Evolutionary conservation across 371 early-diverging fungal species (phyloP).

Genomic region (Umbelopsis sp.): DNA sequence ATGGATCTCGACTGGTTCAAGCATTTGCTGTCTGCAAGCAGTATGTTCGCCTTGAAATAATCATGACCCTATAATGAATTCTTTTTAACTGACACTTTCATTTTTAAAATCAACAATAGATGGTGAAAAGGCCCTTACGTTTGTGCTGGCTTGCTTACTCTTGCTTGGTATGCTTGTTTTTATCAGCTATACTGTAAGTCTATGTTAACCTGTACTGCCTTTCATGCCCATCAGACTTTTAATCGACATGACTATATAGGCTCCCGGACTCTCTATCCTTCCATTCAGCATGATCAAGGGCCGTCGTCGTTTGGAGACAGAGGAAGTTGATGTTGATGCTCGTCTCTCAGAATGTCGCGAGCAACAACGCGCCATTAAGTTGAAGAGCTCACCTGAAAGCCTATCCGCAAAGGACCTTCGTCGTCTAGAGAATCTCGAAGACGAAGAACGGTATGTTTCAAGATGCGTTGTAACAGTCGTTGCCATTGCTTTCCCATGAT

Average conservation of each 20-base stretch:
- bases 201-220: not conserved
- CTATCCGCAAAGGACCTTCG: slow-evolving; percentile 39
- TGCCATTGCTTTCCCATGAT: too few relatives aligned
- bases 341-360: slow-evolving; percentile 42
- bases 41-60: slow-evolving; percentile 33
- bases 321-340: slow-evolving; percentile 42
- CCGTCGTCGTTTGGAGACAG: slow-evolving; percentile 36
- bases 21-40: slow-evolving; percentile 44
- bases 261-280: slow-evolving; percentile 58
- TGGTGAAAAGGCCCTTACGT: slow-evolving; percentile 54
- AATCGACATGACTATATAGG: slow-evolving; percentile 30
- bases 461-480: too few relatives aligned
- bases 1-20: slow-evolving; percentile 62
- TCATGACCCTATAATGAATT: too few relatives aligned
- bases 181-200: slow-evolving; percentile 53
- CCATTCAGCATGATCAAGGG: slow-evolving; percentile 57
- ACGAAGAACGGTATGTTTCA: slow-evolving; percentile 47
- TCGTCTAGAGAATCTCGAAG: slow-evolving; percentile 48
- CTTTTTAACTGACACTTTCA: not conserved
- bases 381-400: slow-evolving; percentile 36
- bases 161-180: slow-evolving; percentile 52
- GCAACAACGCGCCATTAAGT: slow-evolving; percentile 43
- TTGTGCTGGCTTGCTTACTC: slow-evolving; percentile 54
- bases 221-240: not conserved
- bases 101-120: slow-evolving; percentile 26